Conservation (phyloP, 2,329 filamentous ascomycete genomes). For the Chaetoscypha palmicola region DNA sequence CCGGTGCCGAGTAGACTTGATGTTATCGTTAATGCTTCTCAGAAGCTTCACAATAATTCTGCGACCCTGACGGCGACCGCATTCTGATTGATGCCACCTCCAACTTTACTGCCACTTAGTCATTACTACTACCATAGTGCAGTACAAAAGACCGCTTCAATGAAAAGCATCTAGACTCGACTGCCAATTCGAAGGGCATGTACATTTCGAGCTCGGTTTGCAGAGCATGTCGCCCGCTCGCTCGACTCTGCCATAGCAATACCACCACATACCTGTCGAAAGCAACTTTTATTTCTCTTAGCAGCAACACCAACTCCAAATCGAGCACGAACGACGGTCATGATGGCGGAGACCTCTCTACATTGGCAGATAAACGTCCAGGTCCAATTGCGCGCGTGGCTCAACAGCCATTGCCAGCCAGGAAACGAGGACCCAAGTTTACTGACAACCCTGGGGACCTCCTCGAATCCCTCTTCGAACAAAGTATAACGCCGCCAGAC, state of each 20-base stretch:
- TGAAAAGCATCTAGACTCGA: too few relatives aligned
- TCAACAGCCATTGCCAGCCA: background rate
- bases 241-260: slow-evolving; percentile 13
- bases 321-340: slow-evolving; percentile 3
- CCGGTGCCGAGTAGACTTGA: too few relatives aligned
- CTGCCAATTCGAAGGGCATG: slow-evolving; percentile 1
- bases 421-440: background rate
- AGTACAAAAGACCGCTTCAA: too few relatives aligned
- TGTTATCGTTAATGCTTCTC: too few relatives aligned
- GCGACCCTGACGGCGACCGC: too few relatives aligned
- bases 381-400: slow-evolving; percentile 1
- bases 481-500: slow-evolving; percentile 17
- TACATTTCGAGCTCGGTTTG: slow-evolving; percentile 18
- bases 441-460: slow-evolving; percentile 18
- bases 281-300: slow-evolving; percentile 23
- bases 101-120: too few relatives aligned
- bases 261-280: slow-evolving; percentile 18
- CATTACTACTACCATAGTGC: too few relatives aligned
- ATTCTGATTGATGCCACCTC: too few relatives aligned
- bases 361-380: slow-evolving; percentile 5
- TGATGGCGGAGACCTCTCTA: slow-evolving; percentile 5
- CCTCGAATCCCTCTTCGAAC: slow-evolving; percentile 30
- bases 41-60: too few relatives aligned
- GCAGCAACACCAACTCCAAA: slow-evolving; percentile 7
- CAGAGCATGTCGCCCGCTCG: slow-evolving; percentile 23